Evolutionary conservation across 2,329 filamentous ascomycete genomes (phyloP).

Genomic region (Clonostachys byssicola): DNA sequence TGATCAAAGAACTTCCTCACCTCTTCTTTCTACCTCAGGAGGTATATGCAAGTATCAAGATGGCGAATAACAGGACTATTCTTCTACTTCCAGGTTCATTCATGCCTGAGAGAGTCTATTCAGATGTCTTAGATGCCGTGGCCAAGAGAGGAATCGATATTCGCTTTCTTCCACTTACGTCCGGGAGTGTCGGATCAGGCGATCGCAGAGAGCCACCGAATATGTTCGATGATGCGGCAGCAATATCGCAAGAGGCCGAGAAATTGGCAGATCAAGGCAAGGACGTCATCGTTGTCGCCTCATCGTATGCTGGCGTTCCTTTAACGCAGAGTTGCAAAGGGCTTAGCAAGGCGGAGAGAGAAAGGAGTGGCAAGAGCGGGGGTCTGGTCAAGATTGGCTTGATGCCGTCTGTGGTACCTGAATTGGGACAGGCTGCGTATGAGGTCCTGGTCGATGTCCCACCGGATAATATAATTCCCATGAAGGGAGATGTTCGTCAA

Average conservation of each 20-base stretch:
- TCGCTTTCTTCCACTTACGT: background rate
- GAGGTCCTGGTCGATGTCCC: too few relatives aligned
- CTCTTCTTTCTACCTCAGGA: too few relatives aligned
- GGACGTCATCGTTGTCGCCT: conserved; percentile 1
- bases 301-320: conserved; percentile 1
- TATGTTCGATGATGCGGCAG: conserved; percentile 26
- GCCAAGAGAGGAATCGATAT: background rate
- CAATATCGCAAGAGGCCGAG: conserved; percentile 20
- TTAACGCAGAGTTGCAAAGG: conserved; percentile 21
- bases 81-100: background rate
- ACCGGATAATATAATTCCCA: too few relatives aligned
- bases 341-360: conserved; percentile 22
- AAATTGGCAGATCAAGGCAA: conserved; percentile 22
- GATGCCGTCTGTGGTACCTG: conserved; percentile 11
- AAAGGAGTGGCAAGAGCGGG: conserved; percentile 24
- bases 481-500: too few relatives aligned
- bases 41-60: too few relatives aligned
- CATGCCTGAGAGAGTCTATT: background rate
- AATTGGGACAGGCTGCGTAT: conserved; percentile 6
- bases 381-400: conserved; percentile 26
- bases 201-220: conserved; percentile 6
- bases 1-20: too few relatives aligned
- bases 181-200: background rate
- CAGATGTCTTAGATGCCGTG: background rate
- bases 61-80: background rate